These are phyloP conservation scores for Penicillium crustosum DNA, from an alignment of 2,329 filamentous ascomycete species.

Conservation along the genomic window DNA sequence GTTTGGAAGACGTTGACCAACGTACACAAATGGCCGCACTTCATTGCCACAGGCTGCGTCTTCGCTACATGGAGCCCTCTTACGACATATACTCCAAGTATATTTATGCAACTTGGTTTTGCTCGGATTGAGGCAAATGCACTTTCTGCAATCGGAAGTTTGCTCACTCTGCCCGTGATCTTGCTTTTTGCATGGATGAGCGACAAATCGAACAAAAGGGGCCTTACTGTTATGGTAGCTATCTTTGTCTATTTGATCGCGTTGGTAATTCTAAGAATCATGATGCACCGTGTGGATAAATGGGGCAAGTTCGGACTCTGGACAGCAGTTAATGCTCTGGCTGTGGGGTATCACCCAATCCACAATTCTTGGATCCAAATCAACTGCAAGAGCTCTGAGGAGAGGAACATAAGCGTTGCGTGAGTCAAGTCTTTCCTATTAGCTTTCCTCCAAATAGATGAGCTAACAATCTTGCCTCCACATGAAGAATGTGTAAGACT, in stretches of 20 bases:
- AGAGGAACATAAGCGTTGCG: constrained; percentile 53
- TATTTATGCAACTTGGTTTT: constrained; percentile 47
- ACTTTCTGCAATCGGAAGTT: constrained; percentile 44
- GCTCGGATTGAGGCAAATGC: constrained; percentile 50
- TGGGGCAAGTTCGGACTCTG: constrained; percentile 54
- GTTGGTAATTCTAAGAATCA: constrained; percentile 43
- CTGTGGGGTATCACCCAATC: constrained; percentile 55
- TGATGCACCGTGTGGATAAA: constrained; percentile 47
- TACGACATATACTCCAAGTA: constrained; percentile 52
- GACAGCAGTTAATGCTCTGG: constrained; percentile 53
- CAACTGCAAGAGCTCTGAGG: constrained; percentile 50
- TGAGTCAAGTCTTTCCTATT: constrained; percentile 27
- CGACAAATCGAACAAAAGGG: constrained; percentile 48
- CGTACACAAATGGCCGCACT: constrained; percentile 51
- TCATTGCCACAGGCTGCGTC: constrained; percentile 51
- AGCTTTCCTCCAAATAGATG: not conserved
- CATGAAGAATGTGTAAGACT: constrained; percentile 32
- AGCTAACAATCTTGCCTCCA: constrained; percentile 32
- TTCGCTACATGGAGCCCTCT: constrained; percentile 56
- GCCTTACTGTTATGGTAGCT: constrained; percentile 46
- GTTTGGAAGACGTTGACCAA: constrained; percentile 49
- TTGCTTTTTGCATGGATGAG: constrained; percentile 53
- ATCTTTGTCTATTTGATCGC: constrained; percentile 49
- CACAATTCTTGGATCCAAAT: constrained; percentile 56
- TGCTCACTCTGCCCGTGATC: constrained; percentile 49